These are phyloP conservation scores for Brasenia schreberi DNA, from an alignment of 164 flowering plant genomes.

Conservation along the genomic window DNA sequence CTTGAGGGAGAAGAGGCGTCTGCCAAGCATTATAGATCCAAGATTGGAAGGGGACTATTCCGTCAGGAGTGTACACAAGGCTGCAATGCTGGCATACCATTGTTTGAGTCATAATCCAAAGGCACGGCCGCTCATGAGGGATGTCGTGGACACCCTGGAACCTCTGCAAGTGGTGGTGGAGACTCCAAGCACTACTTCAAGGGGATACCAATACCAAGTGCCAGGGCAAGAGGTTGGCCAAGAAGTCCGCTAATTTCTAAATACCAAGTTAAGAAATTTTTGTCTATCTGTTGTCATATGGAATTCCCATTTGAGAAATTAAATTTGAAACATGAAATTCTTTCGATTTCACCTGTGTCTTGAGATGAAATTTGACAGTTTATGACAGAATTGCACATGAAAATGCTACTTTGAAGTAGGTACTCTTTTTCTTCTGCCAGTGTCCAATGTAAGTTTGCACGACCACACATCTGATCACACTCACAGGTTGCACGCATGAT, in stretches of 20 bases:
- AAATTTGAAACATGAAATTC: background rate
- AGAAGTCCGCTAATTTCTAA: background rate
- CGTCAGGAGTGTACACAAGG: slow-evolving; percentile 67
- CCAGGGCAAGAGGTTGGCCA: background rate
- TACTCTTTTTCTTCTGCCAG: too few species aligned
- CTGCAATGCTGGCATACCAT: slow-evolving; percentile 88
- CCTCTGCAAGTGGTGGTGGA: slow-evolving; percentile 40
- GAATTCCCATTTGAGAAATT: background rate
- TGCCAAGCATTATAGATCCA: slow-evolving; percentile 65
- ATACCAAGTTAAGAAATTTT: background rate
- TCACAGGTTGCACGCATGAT: too few species aligned
- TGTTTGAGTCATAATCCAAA: slow-evolving; percentile 79
- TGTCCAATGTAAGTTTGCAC: too few species aligned
- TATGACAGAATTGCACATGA: too few species aligned
- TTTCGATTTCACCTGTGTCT: background rate
- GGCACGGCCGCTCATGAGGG: slow-evolving; percentile 91
- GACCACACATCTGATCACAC: too few species aligned
- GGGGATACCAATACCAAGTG: background rate
- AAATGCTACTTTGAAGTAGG: too few species aligned
- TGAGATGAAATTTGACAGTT: too few species aligned
- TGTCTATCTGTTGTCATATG: background rate
- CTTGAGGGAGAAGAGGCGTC: slow-evolving; percentile 65
- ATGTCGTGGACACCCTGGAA: slow-evolving; percentile 78
- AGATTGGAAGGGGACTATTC: slow-evolving; percentile 74
- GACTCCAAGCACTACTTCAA: background rate